phyloP scores from a whole-genome alignment of 257 asterid genomes.

The Lycium barbarum region DNA sequence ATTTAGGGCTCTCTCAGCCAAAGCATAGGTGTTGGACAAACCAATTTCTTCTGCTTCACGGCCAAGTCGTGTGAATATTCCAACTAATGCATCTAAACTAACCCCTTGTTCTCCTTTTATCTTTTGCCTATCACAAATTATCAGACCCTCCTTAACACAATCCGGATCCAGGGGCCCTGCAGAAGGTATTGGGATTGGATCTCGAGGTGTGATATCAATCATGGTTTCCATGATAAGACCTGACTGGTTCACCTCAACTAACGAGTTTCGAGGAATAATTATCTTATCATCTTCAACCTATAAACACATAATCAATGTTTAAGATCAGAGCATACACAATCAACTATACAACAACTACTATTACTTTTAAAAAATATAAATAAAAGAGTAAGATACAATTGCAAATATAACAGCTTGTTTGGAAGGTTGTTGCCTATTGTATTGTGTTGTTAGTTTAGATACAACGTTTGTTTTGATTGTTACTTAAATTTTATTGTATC shows the following conservation, averaged over 20 bases:
- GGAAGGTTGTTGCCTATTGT: too few species aligned
- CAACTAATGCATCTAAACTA: constrained; percentile 96
- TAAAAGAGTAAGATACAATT: not conserved
- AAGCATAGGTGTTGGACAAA: constrained; percentile 64
- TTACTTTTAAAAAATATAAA: not conserved
- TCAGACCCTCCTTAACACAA: constrained; percentile 84
- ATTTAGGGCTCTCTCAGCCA: constrained; percentile 77
- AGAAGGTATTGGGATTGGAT: constrained; percentile 83
- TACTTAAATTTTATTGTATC: too few species aligned
- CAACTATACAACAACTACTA: not conserved
- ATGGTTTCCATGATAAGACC: constrained; percentile 99
- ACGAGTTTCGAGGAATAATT: constrained; percentile 85
- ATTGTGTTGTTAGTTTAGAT: too few species aligned
- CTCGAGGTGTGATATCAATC: constrained; percentile 88
- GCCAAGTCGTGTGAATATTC: constrained; percentile 95
- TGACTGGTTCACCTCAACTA: constrained; percentile 96
- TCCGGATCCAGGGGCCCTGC: constrained; percentile 83
- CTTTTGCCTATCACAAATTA: constrained; percentile 89
- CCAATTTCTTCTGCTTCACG: constrained; percentile 93
- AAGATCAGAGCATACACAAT: constrained; percentile 22
- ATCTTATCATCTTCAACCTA: constrained; percentile 93
- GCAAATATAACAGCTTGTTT: too few species aligned
- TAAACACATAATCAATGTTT: constrained; percentile 32
- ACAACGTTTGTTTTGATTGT: too few species aligned
- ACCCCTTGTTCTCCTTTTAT: constrained; percentile 89